These are phyloP conservation scores for Populus deltoides DNA, from an alignment of 345 rosid genomes.

Conservation along the genomic window DNA sequence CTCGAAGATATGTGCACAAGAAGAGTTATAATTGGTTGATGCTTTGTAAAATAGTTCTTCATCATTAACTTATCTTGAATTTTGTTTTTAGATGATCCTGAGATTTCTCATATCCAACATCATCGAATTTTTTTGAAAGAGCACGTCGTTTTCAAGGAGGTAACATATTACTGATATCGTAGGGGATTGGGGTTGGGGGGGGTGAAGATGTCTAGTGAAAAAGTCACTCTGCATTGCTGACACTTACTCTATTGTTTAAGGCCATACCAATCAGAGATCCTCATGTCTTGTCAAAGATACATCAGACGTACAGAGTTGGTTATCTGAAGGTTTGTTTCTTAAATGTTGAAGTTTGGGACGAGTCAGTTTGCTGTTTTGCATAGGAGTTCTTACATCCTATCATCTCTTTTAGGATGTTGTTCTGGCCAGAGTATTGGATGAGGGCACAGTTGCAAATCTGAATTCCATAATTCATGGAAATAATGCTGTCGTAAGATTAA, in stretches of 20 bases:
- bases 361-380: conserved; percentile 9
- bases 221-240: conserved; percentile 8
- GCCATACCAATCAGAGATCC: conserved; percentile 75
- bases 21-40: not conserved
- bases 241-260: conserved; percentile 30
- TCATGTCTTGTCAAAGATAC: conserved; percentile 73
- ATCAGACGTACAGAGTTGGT: conserved; percentile 81
- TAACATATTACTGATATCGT: conserved; percentile 26
- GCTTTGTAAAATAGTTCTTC: not conserved
- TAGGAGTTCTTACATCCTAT: conserved; percentile 14
- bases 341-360: conserved; percentile 13
- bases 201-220: not conserved
- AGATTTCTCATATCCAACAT: conserved; percentile 51
- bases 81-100: conserved; percentile 71
- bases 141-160: conserved; percentile 86
- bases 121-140: conserved; percentile 72
- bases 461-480: conserved; percentile 66
- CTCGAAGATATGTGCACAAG: not conserved
- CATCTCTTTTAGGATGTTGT: conserved; percentile 71
- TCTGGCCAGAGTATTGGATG: conserved; percentile 89
- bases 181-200: not conserved
- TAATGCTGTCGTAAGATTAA: conserved; percentile 68
- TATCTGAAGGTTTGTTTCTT: conserved; percentile 69
- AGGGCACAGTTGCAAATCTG: conserved; percentile 58
- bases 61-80: conserved; percentile 1